Evolutionary conservation across 805 yeast genomes (phyloP).

Genomic region (Wickerhamiella cacticola): DNA sequence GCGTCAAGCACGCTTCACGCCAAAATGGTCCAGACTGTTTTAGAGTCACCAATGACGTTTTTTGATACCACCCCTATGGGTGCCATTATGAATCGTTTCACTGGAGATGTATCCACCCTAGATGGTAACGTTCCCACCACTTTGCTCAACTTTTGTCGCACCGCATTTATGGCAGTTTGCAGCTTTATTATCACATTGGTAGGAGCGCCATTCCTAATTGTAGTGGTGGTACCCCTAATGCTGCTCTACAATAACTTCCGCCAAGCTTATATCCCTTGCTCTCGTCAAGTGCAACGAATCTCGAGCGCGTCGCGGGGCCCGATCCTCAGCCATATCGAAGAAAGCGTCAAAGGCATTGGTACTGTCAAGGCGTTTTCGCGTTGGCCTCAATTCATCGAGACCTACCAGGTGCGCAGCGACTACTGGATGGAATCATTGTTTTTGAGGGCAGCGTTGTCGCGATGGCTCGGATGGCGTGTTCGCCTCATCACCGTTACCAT

Average conservation of each 20-base stretch:
- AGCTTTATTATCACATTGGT: slow-evolving; percentile 62
- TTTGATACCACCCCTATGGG: slow-evolving; percentile 95
- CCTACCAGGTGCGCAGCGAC: slow-evolving; percentile 32
- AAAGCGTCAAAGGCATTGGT: slow-evolving; percentile 55
- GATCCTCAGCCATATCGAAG: slow-evolving; percentile 62
- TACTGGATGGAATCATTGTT: slow-evolving; percentile 34
- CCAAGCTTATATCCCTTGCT: slow-evolving; percentile 44
- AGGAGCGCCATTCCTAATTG: slow-evolving; percentile 74
- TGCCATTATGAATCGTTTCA: slow-evolving; percentile 76
- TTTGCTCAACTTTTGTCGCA: slow-evolving; percentile 28
- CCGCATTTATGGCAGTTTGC: slow-evolving; percentile 32
- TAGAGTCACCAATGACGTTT: slow-evolving; percentile 86
- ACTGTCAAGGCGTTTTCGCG: slow-evolving; percentile 60
- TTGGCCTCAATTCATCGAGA: slow-evolving; percentile 38
- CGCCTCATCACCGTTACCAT: slow-evolving; percentile 77
- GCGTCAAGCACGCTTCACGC: slow-evolving; percentile 36
- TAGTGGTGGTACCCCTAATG: slow-evolving; percentile 52
- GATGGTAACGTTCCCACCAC: slow-evolving; percentile 48
- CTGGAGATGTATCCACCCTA: slow-evolving; percentile 73
- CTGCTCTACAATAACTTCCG: slow-evolving; percentile 52
- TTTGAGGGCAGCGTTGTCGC: slow-evolving; percentile 50
- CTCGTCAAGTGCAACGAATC: slow-evolving; percentile 61
- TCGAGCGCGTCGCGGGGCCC: slow-evolving; percentile 54
- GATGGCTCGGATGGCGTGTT: slow-evolving; percentile 70
- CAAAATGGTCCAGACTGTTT: slow-evolving; percentile 56